A percentile compares a stretch with the other conserved stretches of the same genome.
Conservation (phyloP, 2,329 filamentous ascomycete species). For the Emergomyces pasteurianus region DNA sequence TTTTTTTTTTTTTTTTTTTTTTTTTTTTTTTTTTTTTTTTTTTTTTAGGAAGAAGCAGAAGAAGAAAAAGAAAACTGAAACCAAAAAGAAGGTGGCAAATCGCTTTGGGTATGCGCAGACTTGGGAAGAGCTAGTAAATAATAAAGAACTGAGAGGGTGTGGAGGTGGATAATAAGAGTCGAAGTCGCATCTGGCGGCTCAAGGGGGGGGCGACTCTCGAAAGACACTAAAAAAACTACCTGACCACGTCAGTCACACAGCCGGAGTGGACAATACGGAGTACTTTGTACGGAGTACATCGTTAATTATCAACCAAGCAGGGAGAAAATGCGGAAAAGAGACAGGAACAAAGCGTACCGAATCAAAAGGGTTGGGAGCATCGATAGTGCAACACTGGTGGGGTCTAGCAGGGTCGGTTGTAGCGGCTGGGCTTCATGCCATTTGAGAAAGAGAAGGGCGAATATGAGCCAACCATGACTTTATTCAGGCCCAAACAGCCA, state of each 20-base stretch:
- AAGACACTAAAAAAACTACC: neutral
- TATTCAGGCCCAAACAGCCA: neutral
- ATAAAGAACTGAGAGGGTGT: conserved; percentile 3
- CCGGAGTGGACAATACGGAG: neutral
- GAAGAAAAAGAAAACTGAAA: neutral
- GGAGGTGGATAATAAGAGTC: conserved; percentile 4
- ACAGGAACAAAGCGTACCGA: neutral
- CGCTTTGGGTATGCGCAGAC: neutral
- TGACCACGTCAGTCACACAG: neutral
- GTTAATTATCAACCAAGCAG: neutral
- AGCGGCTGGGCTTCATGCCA: neutral
- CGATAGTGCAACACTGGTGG: neutral
- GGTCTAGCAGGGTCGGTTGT: neutral
- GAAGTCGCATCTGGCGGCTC: neutral
- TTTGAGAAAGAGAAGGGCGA: neutral
- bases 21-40: too few relatives aligned
- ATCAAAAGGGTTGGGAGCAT: neutral
- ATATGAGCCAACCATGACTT: neutral
- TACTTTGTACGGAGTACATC: too few relatives aligned
- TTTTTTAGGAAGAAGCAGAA: neutral
- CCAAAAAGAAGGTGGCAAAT: neutral
- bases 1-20: too few relatives aligned
- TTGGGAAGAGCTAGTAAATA: neutral
- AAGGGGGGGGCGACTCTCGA: neutral
- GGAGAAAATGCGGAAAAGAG: neutral